Conservation (phyloP, 129 eudicot species). For the Chrysanthemum seticuspe region DNA sequence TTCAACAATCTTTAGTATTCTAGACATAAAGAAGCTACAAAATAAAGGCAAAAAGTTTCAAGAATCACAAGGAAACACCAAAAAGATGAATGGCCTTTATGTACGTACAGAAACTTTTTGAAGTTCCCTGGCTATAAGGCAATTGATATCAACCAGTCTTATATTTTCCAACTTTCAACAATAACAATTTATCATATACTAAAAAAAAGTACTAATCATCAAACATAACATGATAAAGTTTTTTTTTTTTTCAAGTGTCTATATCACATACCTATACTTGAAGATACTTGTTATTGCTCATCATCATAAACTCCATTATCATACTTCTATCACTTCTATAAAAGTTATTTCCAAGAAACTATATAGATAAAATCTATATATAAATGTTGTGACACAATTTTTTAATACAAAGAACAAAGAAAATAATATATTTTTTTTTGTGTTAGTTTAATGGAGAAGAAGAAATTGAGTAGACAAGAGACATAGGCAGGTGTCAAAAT, state of each 20-base stretch:
- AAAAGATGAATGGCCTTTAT: conserved; percentile 38
- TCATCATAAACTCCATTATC: conserved; percentile 21
- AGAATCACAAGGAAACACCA: conserved; percentile 67
- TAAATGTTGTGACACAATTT: conserved; percentile 42
- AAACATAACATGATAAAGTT: conserved; percentile 28
- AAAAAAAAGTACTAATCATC: conserved; percentile 18
- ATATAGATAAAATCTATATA: conserved; percentile 25
- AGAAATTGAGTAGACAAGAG: conserved; percentile 32
- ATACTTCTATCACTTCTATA: neutral
- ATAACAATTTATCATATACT: conserved; percentile 21
- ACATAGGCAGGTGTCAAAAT: conserved; percentile 42
- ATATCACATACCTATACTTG: conserved; percentile 36
- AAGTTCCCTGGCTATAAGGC: conserved; percentile 83
- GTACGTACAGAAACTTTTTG: conserved; percentile 28
- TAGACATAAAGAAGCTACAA: conserved; percentile 42
- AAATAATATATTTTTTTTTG: neutral
- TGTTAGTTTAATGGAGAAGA: conserved; percentile 24
- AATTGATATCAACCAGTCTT: conserved; percentile 59
- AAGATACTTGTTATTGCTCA: conserved; percentile 22
- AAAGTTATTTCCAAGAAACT: conserved; percentile 10
- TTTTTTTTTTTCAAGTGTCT: conserved; percentile 23
- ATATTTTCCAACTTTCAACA: conserved; percentile 36
- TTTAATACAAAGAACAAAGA: conserved; percentile 4
- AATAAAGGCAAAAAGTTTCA: conserved; percentile 46
- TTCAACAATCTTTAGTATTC: conserved; percentile 30